These are phyloP conservation scores for Scheffersomyces parashehatae DNA, from an alignment of 1,139 yeast genomes.

Conservation along the genomic window DNA sequence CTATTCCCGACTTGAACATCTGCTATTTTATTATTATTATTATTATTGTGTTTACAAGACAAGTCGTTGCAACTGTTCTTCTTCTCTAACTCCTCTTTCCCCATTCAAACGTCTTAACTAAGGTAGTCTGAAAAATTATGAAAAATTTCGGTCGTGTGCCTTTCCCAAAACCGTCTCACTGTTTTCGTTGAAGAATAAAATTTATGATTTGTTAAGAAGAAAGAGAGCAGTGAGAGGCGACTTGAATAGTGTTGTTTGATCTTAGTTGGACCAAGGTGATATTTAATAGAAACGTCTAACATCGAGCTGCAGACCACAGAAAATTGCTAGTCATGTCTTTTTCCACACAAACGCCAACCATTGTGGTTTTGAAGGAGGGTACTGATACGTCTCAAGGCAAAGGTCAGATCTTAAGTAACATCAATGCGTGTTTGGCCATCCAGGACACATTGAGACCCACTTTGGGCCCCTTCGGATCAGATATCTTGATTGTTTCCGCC, in stretches of 20 bases:
- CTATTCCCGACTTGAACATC: constrained; percentile 1
- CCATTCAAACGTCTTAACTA: no score
- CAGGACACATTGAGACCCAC: constrained; percentile 96
- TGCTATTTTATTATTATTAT: no score
- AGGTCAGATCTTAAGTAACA: constrained; percentile 92
- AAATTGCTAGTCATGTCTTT: constrained; percentile 59
- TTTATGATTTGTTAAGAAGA: no score
- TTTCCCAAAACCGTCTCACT: no score
- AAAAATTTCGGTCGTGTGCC: no score
- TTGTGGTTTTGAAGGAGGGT: constrained; percentile 96
- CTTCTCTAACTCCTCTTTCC: no score
- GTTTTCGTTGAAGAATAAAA: no score
- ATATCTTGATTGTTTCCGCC: constrained; percentile 80
- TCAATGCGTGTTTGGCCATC: constrained; percentile 94
- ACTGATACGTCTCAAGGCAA: constrained; percentile 96
- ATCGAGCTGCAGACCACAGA: not conserved
- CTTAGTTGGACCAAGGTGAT: not conserved
- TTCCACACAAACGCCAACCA: constrained; percentile 92
- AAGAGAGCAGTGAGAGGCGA: not conserved
- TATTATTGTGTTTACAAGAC: no score
- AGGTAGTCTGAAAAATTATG: no score
- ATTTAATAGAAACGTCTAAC: constrained; percentile 1
- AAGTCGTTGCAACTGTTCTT: no score
- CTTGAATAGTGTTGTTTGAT: constrained; percentile 1
- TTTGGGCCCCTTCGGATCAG: constrained; percentile 96